phyloP scores from a whole-genome alignment of 345 rosid species.

The Diplotaxis tenuifolia region DNA sequence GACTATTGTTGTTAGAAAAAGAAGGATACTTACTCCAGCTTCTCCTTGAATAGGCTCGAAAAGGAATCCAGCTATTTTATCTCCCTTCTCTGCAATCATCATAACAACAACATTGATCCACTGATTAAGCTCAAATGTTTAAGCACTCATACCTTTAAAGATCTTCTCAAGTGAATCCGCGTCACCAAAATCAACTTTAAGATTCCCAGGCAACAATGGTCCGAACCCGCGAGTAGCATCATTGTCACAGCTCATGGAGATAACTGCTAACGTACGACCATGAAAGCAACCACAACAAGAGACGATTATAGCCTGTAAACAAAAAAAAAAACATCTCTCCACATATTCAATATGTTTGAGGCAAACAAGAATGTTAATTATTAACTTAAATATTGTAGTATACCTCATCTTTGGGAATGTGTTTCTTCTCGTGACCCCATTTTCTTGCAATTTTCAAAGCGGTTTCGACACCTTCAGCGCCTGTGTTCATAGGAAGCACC shows the following conservation, averaged over 20 bases:
- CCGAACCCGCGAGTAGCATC: slow-evolving; percentile 95
- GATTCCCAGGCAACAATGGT: slow-evolving; percentile 83
- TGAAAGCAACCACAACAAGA: slow-evolving; percentile 99
- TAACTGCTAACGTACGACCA: slow-evolving; percentile 89
- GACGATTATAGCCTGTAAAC: slow-evolving; percentile 74
- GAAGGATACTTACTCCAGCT: slow-evolving; percentile 66
- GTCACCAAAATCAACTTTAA: slow-evolving; percentile 97
- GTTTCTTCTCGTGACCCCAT: slow-evolving; percentile 90
- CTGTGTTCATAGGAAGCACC: slow-evolving; percentile 99
- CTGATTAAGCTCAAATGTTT: background rate
- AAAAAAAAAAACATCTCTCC: background rate
- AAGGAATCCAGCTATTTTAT: slow-evolving; percentile 31
- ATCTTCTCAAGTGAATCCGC: slow-evolving; percentile 61
- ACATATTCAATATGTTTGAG: background rate
- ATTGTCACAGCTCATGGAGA: slow-evolving; percentile 99
- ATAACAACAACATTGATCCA: slow-evolving; percentile 17
- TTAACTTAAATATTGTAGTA: background rate
- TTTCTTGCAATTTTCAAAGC: slow-evolving; percentile 93
- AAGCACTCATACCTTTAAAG: slow-evolving; percentile 55
- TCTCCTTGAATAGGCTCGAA: slow-evolving; percentile 99
- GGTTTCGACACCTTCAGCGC: slow-evolving; percentile 98
- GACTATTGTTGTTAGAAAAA: background rate
- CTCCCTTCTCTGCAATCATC: slow-evolving; percentile 60
- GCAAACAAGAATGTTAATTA: background rate
- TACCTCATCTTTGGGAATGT: slow-evolving; percentile 78